Evolutionary conservation across 768 basidiomycete species (phyloP), one percentile per base, ranked within the genome.

Genomic region (Leucogyrophana mollusca): DNA sequence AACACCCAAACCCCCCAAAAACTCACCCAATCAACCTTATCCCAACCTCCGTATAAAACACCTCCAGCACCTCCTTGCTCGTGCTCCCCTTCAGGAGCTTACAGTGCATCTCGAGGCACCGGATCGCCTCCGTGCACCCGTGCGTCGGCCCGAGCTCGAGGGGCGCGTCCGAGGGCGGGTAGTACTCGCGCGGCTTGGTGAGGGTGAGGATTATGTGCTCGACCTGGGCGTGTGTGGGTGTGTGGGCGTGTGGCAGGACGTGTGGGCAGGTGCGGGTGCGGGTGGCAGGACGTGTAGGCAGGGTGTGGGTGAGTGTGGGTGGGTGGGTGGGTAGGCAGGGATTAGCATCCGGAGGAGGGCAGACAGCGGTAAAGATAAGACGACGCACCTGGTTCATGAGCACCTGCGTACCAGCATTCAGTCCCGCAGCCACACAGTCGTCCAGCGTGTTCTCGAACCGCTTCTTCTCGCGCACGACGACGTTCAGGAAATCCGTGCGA

Each of bases 31-130:
- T 83, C 9, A 94, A 64, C 30, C 96, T 83, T 47, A 96, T 85
- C 4, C 95, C 95, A 37, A 99, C 89, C 66, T 99, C 96, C 66
- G 94, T 90, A 63, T 97, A 92, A 66, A 99, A 98, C 3, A 99
- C 95, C 60, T 98, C 96, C 25, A 99, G 70, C 3, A 98, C 94
- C 55, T 98, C 95, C 63, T 91, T 89, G 60, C 87, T 94, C 39
- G 95, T 95, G 53, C 90, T 96, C 0, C 94, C 95, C 52, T 87
- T 88, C 40, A 99, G 69, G 39, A 98, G 74, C 53, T 86, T 87
- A 60, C 94, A 95, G 64, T 99, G 96, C 71, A 78, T 83, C 61
- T 92, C 84, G 22, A 99, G 72, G 59, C 92, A 96, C 47, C 76
- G 78, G 54, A 97, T 92, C 1, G 92, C 90, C 56, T 95, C 90